A percentile compares a stretch with the other conserved stretches of the same genome.
Conservation (phyloP, 805 yeast species). For the Kodamaea hsintzibuensis region DNA sequence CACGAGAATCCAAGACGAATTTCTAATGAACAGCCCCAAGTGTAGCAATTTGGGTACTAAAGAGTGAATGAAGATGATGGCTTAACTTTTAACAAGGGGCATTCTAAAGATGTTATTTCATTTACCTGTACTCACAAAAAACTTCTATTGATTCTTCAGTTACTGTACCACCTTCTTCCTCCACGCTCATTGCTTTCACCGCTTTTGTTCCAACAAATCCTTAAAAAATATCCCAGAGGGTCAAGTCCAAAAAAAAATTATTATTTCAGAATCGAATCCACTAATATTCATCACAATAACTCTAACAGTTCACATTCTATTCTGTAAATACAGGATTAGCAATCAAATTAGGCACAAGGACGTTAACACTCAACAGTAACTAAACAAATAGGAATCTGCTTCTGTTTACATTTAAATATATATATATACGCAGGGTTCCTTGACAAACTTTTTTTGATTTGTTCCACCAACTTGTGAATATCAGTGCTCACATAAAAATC, state of each 20-base stretch:
- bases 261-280: background rate
- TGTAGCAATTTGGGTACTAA: too few species aligned
- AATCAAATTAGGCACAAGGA: background rate
- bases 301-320: constrained; percentile 1
- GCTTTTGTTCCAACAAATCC: background rate
- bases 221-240: background rate
- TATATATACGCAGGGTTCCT: constrained; percentile 9
- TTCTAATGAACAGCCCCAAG: too few species aligned
- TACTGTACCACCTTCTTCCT: too few species aligned
- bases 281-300: background rate
- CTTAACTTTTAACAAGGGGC: too few species aligned
- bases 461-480: background rate
- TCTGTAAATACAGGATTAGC: constrained; percentile 2
- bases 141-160: too few species aligned
- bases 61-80: too few species aligned
- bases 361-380: background rate
- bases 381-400: background rate
- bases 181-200: too few species aligned
- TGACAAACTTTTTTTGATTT: background rate
- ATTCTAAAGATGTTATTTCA: too few species aligned
- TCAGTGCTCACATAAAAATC: constrained; percentile 9
- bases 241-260: background rate
- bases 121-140: too few species aligned
- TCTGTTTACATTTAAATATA: background rate
- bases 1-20: too few species aligned